Conservation (phyloP, 2,329 filamentous ascomycete species). For the Aspergillus sp. region DNA sequence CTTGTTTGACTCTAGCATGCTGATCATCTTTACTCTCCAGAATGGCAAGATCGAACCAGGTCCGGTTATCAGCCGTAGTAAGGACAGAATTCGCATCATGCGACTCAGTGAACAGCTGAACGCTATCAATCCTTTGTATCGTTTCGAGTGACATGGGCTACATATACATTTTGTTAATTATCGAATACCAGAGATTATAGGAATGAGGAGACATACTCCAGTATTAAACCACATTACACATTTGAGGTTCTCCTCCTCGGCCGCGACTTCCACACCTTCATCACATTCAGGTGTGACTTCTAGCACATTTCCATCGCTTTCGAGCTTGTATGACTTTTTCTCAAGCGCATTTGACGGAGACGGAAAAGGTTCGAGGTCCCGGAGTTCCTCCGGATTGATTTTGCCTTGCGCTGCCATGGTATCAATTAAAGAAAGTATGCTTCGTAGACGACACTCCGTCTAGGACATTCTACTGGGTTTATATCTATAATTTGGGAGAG, state of each 20-base stretch:
- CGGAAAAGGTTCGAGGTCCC: not conserved
- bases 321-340: not conserved
- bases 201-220: not conserved
- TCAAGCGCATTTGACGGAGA: not conserved
- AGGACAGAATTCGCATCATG: not conserved
- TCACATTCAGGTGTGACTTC: too few relatives aligned
- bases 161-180: not conserved
- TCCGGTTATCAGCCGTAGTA: constrained; percentile 4
- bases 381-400: not conserved
- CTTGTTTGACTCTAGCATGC: constrained; percentile 1
- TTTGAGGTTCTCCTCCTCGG: not conserved
- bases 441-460: too few relatives aligned
- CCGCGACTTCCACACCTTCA: too few relatives aligned
- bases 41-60: constrained; percentile 5
- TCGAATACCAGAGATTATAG: not conserved
- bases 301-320: not conserved
- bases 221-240: not conserved
- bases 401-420: too few relatives aligned
- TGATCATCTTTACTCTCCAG: constrained; percentile 3
- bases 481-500: too few relatives aligned
- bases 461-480: too few relatives aligned
- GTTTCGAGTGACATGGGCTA: not conserved
- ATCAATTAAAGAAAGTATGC: too few relatives aligned
- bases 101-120: not conserved
- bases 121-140: not conserved